Evolutionary conservation across 768 basidiomycete genomes (phyloP), one percentile per base, ranked within the genome.

Genomic region (Tricholomella constricta): DNA sequence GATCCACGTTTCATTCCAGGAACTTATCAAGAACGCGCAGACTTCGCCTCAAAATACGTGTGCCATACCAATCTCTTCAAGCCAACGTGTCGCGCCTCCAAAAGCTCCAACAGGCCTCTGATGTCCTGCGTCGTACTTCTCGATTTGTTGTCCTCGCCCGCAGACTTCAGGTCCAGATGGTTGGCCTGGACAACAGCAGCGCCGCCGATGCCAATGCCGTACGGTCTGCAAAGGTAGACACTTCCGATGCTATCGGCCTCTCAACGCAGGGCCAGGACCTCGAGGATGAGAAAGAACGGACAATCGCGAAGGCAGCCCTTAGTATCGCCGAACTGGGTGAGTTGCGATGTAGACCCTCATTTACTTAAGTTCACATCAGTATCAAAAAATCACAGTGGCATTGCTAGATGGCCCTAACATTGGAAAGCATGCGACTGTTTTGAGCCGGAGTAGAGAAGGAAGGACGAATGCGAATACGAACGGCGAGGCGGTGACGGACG

Each of bases 261-360:
- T 45, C 58, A 3, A 52, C 58, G 37, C 62, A 69, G 34, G 59
- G 59, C 49, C 51, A 59, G 69, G 83, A 81, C 25, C 65, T 74
- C 29, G 88, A 88, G 61, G 88, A 91, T 25, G 89, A 92, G 59
- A 86, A 85, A 67, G 95, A 97, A 63, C 79, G 96, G 8, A 83
- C 83, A 14, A 85, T 98, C 62, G 89, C 94, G 2, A 95, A 95
- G 69, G 95, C 96, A 2, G 96, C 95, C n/a, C 73, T 98, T 61
- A 94, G 85, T 34, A 85, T 98, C 8, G 92, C 95, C 0, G 96
- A 99, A 68, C 76, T 98, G 37, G 79, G 94, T 92, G 55, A 60
- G 87, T 73, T 25, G n/a, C n/a, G 14, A 32, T 12, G 27, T 20
- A 1, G 31, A 6, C 44, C n/a, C 29, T 35, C 38, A n/a, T 37